Evolutionary conservation across 1,284 basidiomycete species (phyloP), one percentile per base, ranked within the genome.

Genomic region (Mycena citricolor): DNA sequence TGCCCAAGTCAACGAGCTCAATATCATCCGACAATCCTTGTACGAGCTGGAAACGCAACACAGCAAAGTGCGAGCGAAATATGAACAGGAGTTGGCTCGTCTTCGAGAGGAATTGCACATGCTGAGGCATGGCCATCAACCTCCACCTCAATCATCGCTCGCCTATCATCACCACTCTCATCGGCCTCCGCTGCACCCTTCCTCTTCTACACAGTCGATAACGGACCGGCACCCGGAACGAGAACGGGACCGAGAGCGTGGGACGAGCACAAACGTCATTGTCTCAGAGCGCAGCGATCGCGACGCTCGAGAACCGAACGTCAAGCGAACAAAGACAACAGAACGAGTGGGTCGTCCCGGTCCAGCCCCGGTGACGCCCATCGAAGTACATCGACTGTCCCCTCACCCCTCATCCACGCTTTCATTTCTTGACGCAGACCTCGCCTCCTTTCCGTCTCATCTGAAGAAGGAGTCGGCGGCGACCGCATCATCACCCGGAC

Each of bases 41-140:
- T 71, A 70, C 51, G 71, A 74, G 54, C 68, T 74, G 42, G 71
- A 74, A 50, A 60, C 62, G 4, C 67, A 68, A 42, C 72, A 74
- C 38, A 60, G 57, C 29, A 71, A 72, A 56, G 63, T 73, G 29
- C 63, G 70, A 32, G 63, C 65, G 39, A 65, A 68, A 40, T 74
- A 68, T 48, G 72, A 74, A 42, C 70, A 73, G 16, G 72, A 74
- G 42, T 50, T 74, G 43, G 67, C 73, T 12, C 73, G 83, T 23
- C 71, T 91, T 13, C 75, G 83, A 21, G 65, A 73, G 16, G 83
- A 89, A 54, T 70, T 90, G 33, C 79, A 84, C 43, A 44, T 32
- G 14, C 42, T 47, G 33, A 39, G 51, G 2, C 51, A 52, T 23
- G 54, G 44, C 5, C 44, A 40, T 16, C 47, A 46, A 19, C 31